Conservation (phyloP, 495 filamentous ascomycete genomes). For the Talaromyces borbonicus region DNA sequence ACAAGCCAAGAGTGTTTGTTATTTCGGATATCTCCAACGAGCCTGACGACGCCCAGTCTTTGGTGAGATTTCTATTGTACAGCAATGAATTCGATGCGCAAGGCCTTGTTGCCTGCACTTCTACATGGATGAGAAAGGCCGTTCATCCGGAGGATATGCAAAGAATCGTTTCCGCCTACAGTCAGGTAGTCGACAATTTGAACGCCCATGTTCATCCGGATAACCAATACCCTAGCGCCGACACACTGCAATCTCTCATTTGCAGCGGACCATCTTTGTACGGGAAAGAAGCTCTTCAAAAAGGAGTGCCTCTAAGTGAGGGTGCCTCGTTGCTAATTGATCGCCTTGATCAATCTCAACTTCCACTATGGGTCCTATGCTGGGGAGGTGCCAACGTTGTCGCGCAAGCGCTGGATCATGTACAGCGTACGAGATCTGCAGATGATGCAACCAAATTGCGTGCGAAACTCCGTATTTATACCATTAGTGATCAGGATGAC, state of each 20-base stretch:
- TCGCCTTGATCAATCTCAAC: slow-evolving; percentile 16
- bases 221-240: slow-evolving; percentile 22
- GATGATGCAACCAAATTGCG: slow-evolving; percentile 21
- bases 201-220: slow-evolving; percentile 28
- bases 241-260: slow-evolving; percentile 20
- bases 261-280: too few relatives aligned
- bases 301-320: slow-evolving; percentile 20
- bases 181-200: slow-evolving; percentile 27
- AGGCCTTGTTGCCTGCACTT: slow-evolving; percentile 30
- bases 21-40: slow-evolving; percentile 38
- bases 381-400: slow-evolving; percentile 43
- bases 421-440: slow-evolving; percentile 17
- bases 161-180: slow-evolving; percentile 32
- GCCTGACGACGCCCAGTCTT: slow-evolving; percentile 33
- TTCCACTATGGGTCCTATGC: slow-evolving; percentile 33
- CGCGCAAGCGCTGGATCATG: slow-evolving; percentile 28
- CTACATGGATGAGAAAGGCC: slow-evolving; percentile 27
- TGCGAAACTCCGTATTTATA: slow-evolving; percentile 34
- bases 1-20: slow-evolving; percentile 31
- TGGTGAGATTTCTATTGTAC: slow-evolving; percentile 33
- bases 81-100: slow-evolving; percentile 33
- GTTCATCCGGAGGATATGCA: slow-evolving; percentile 28
- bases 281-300: slow-evolving; percentile 19
- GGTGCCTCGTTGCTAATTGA: slow-evolving; percentile 31
- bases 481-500: slow-evolving; percentile 42